Evolutionary conservation across 2,329 filamentous ascomycete genomes (phyloP).

Genomic region (Penicillium sp.): DNA sequence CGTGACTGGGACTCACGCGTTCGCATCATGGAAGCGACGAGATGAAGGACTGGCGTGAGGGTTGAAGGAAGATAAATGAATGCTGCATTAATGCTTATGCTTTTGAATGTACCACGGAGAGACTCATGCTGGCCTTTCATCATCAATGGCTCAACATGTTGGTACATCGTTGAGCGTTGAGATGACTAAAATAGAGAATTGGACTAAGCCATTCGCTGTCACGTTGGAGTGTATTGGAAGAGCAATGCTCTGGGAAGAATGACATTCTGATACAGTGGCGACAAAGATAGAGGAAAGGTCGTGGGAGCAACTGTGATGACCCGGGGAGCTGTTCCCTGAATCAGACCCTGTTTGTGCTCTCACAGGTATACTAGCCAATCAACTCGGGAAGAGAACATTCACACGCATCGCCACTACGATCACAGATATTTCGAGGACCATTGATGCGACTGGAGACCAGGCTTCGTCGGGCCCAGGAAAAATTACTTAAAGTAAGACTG

Average conservation of each 20-base stretch:
- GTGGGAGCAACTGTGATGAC: not conserved
- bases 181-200: not conserved
- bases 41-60: not conserved
- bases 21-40: not conserved
- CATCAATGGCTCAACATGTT: not conserved
- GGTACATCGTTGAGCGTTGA: not conserved
- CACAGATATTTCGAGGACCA: not conserved
- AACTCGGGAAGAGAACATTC: not conserved
- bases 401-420: not conserved
- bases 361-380: not conserved
- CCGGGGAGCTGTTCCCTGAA: not conserved
- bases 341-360: not conserved
- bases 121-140: not conserved
- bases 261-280: not conserved
- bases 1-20: not conserved
- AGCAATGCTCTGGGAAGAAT: no score
- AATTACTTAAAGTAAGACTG: no score
- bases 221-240: not conserved
- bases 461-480: not conserved
- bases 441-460: not conserved
- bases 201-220: not conserved
- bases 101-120: not conserved
- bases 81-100: not conserved
- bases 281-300: not conserved
- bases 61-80: not conserved